Evolutionary conservation across 441 rosid species (phyloP).

Genomic region (Euphorbia corollata): DNA sequence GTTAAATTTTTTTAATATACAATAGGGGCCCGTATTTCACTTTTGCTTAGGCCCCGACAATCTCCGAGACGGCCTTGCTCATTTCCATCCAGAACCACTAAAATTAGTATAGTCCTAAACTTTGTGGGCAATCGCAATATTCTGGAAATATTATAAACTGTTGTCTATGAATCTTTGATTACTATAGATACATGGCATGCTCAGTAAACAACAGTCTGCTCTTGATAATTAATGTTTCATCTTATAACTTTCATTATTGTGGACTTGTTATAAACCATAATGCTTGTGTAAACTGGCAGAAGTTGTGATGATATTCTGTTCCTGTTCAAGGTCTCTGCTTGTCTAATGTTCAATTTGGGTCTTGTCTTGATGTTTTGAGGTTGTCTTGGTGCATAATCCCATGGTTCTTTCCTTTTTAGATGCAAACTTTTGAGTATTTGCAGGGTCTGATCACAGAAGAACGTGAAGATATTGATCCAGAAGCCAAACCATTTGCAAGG

Average conservation of each 20-base stretch:
- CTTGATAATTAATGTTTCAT: not conserved
- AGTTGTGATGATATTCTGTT: not conserved
- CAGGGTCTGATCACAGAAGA: conserved; percentile 94
- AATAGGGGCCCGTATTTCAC: no score
- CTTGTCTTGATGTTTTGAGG: not conserved
- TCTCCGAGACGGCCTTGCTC: no score
- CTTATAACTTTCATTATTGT: not conserved
- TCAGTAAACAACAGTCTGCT: not conserved
- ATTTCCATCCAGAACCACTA: not conserved
- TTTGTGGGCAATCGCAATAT: not conserved
- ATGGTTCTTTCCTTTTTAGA: not conserved
- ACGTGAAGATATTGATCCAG: conserved; percentile 68
- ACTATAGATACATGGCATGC: not conserved
- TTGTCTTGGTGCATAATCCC: not conserved
- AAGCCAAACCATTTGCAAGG: conserved; percentile 83
- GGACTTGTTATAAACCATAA: not conserved
- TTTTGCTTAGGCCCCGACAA: no score
- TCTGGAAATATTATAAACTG: not conserved
- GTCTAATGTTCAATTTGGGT: conserved; percentile 4
- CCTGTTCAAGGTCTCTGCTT: not conserved
- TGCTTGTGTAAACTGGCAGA: not conserved
- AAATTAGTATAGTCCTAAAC: not conserved
- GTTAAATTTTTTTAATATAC: no score
- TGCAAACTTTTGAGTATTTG: not conserved
- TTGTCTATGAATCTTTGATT: not conserved